Evolutionary conservation across 345 rosid species (phyloP), one percentile per base, ranked within the genome.

Genomic region (Heritiera littoralis): DNA sequence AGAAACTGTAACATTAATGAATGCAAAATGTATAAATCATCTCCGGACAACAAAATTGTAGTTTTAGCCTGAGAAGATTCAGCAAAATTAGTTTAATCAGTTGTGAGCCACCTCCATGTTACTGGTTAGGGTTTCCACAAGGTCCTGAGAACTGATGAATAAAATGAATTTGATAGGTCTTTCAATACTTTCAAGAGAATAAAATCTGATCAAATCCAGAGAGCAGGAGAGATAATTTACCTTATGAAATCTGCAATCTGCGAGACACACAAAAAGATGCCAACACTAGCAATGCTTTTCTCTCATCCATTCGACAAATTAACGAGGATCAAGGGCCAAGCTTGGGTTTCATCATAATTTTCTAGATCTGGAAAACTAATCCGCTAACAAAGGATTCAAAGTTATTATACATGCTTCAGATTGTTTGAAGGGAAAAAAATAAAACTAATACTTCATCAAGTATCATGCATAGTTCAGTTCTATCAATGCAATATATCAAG

Each of bases 281-380:
- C 41, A 52, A 76, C 68, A 74, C 85, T 84, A 84, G 60, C 85
- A 38, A 28, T 1, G 74, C 41, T 86, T 86, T 76, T 84, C 86
- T 81, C 81, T 89, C 86, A 85, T 74, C 92, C 92, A 86, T 20
- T 88, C 87, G 6, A 89, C 90, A 85, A 89, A 83, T 80, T 82
- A 79, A 88, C 90, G 0, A 89, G 86, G 72, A 89, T 81, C 81
- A 86, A 83, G 23, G 92, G 92, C 92, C 92, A 89, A 61, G 92
- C 89, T 67, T 78, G 76, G 1, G 35, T 55, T 59, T 81, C 65
- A 46, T 89, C 88, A 58, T 89, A 88, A 67, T 35, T 35, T 35
- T 35, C 61, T 4, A 89, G 83, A 81, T 85, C 85, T 45, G 92
- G 85, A 81, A 88, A 86, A 61, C 43, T 83, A 41, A 88, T 81